Evolutionary conservation across 164 flowering plant species (phyloP), one percentile per base, ranked within the genome.

Genomic region (Hamamelis virginiana): DNA sequence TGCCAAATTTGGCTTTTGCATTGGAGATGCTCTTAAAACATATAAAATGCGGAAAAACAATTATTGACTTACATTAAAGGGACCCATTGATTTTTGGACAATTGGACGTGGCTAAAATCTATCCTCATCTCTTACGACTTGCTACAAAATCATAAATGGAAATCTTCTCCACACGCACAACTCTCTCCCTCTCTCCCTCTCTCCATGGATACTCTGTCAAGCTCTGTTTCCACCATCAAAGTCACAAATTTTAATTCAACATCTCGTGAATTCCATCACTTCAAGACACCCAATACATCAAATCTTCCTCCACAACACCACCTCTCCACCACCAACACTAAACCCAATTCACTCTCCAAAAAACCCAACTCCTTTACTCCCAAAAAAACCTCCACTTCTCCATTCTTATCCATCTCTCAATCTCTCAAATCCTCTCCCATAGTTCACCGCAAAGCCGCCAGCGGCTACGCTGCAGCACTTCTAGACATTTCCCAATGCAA

Each of bases 381-480:
- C 74, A 62, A 46, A 13, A 15, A 5, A n/a, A n/a, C n/a, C 64
- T 51, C 33, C 55, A 0, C 62, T 26, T 28, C 57, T 52, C 48
- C 76, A 25, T 43, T 56, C 59, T 46, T n/a, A 58, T 14, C 60
- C 48, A 25, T 64, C 66, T 52, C 75, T 26, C 48, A 11, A 25
- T 57, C 60, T 11, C 72, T 41, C 72, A 48, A 46, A 0, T 48
- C 65, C 14, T 52, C 70, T 33, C 69, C 73, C 0, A 0, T 23
- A 9, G 9, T 57, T 66, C 83, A 80, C 64, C 66, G 59, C 4
- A 81, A 73, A 16, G 80, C 96, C 1, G 75, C 87, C 15, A 78
- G 69, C 16, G 91, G 90, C 14, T 89, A 87, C 50, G 93, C 91
- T 0, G 90, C 89, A 6, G 92, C 92, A 1, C 85, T 87, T 11